Evolutionary conservation across 768 basidiomycete species (phyloP), one percentile per base, ranked within the genome.

Genomic region (Tephrocybe sp.): DNA sequence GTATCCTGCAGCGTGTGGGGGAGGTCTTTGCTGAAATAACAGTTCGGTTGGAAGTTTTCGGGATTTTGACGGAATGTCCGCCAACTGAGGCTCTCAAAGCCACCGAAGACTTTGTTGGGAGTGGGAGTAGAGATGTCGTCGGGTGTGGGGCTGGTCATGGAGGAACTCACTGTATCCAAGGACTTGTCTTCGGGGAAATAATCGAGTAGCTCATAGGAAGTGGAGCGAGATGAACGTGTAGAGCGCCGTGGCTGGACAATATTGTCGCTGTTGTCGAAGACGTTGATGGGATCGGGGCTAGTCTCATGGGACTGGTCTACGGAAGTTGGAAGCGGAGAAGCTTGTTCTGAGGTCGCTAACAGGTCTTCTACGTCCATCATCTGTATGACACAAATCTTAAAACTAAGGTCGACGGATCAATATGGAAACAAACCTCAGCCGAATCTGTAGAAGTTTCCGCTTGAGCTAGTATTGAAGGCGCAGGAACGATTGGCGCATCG

Each of bases 1-100:
- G 78, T 69, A 62, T 90, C 88, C 50, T 88, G 84, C 4, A 90
- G 61, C 3, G 71, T 55, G 56, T 84, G 81, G 0, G 84, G 83
- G n/a, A 90, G 71, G 53, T 88, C 75, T 50, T 66, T 72, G 2
- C 80, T 63, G 14, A 69, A 66, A 37, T 63, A 60, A 43, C 67
- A 68, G 33, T 66, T 68, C 34, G 65, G 67, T 3, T 54, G 54
- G 42, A 71, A 69, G 42, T 72, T 72, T 20, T 60, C 61, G 28
- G 66, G 58, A 50, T 73, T 59, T 49, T 62, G 63, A 12, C 69
- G 67, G 56, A 66, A 72, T 12, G 64, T 58, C 17, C 66, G 57
- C 73, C 76, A 77, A 14, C 69, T 73, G 30, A 74, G 51, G 21
- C 69, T 66, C 8, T 63, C 62, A 55, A 71, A 68, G 1, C 70